Evolutionary conservation across 2,329 filamentous ascomycete species (phyloP), one percentile per base, ranked within the genome.

Genomic region (Graphilbum sp.): DNA sequence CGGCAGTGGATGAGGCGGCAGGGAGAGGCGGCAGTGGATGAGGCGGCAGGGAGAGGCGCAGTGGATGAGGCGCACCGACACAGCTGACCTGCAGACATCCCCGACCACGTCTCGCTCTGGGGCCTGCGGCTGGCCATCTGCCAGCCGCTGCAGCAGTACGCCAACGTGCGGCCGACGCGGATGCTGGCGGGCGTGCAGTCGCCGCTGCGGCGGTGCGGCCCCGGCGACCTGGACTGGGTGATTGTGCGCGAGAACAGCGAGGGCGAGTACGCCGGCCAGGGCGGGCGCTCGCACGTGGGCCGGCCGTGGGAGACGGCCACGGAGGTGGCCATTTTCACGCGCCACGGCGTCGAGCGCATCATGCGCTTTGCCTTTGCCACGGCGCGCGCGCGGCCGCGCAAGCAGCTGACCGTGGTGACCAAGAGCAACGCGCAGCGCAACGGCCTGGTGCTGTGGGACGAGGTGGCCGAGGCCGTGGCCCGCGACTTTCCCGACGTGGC

Each of bases 381-480:
- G 17, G 74, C 65, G 2, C 49, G 38, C 37, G 41, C 57, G 38
- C 56, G 74, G n/a, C 65, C 68, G 0, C 61, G 63, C 41, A 76
- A 74, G 55, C 57, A 65, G 17, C 50, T 79, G 19, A 78, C 72
- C 0, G 63, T 78, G 2, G 74, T 79, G 16, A 76, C 72, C 1
- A 79, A 79, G 56, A 72, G 66, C 39, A 79, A 79, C 50, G 72
- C 73, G 0, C 72, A 77, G 54, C 59, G 74, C 2, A 74, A 77
- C 46, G 74, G 73, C 0, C 75, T 79, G 71, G 74, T 79, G 0
- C 62, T 79, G 45, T 78, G 75, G 75, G 75, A 79, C 48, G 66
- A 75, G 47, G 61, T 79, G 11, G 70, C 69, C 0, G 52, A 54
- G 1, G 57, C 62, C n/a, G 64, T 77, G 13, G 62, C 64, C 0